These are phyloP conservation scores for Blastobotrys illinoisensis DNA, from an alignment of 1,139 yeast genomes.

Conservation along the genomic window DNA sequence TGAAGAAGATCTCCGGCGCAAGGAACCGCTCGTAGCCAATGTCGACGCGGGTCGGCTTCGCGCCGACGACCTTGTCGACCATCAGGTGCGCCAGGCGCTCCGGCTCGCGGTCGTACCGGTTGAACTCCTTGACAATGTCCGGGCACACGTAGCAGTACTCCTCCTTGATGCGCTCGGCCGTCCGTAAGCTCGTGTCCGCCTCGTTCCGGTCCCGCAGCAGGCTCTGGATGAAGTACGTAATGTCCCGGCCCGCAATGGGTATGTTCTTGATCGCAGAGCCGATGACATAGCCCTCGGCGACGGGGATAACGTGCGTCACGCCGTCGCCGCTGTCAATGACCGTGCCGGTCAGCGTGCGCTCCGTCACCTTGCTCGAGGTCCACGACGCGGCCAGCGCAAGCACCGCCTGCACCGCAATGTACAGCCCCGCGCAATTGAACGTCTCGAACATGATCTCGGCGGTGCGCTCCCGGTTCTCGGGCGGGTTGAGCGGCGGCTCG, in stretches of 20 bases:
- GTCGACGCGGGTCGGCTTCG: slow-evolving; percentile 60
- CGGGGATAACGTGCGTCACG: slow-evolving; percentile 98
- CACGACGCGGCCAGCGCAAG: slow-evolving; percentile 97
- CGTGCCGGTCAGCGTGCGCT: slow-evolving; percentile 94
- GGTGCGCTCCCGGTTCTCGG: slow-evolving; percentile 89
- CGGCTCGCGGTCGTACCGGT: slow-evolving; percentile 89
- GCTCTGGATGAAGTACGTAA: slow-evolving; percentile 87
- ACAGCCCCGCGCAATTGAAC: slow-evolving; percentile 96
- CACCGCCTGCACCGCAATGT: slow-evolving; percentile 98
- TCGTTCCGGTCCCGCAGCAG: slow-evolving; percentile 96
- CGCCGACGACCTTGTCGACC: slow-evolving; percentile 73
- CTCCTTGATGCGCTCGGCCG: slow-evolving; percentile 95
- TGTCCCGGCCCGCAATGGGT: slow-evolving; percentile 98
- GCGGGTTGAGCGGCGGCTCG: slow-evolving; percentile 97
- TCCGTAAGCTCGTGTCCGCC: slow-evolving; percentile 83
- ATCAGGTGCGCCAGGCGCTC: slow-evolving; percentile 90
- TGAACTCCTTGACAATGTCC: slow-evolving; percentile 93
- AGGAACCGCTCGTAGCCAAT: slow-evolving; percentile 96
- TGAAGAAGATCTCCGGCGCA: slow-evolving; percentile 98
- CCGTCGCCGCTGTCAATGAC: slow-evolving; percentile 98
- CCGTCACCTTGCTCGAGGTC: slow-evolving; percentile 94
- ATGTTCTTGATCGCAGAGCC: slow-evolving; percentile 96
- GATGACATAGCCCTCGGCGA: slow-evolving; percentile 97
- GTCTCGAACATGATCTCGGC: slow-evolving; percentile 97
- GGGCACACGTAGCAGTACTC: slow-evolving; percentile 97